These are phyloP conservation scores for Saccharomycopsis schoenii DNA, from an alignment of 805 yeast species.

Conservation along the genomic window DNA sequence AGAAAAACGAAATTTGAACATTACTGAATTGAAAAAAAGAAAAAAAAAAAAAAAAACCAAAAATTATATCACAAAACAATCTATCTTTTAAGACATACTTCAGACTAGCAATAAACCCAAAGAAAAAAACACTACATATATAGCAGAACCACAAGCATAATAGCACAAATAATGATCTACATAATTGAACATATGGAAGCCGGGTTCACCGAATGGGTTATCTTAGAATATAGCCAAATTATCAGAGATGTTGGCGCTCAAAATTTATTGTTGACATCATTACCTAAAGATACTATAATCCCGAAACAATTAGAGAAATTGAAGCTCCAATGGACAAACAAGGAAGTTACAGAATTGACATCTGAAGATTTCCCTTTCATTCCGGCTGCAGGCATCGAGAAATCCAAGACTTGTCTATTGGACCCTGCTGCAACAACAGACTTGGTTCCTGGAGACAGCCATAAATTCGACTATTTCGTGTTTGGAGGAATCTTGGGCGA, in stretches of 20 bases:
- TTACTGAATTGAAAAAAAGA: not conserved
- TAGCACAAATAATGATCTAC: slow-evolving; percentile 53
- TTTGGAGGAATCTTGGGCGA: slow-evolving; percentile 96
- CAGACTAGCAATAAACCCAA: not conserved
- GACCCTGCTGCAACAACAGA: slow-evolving; percentile 83
- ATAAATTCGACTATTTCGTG: slow-evolving; percentile 72
- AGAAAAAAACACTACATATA: not conserved
- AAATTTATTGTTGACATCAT: slow-evolving; percentile 66
- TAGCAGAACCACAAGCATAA: no score
- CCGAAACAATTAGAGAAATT: slow-evolving; percentile 49
- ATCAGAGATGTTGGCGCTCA: slow-evolving; percentile 72
- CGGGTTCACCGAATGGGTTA: slow-evolving; percentile 95
- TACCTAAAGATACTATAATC: slow-evolving; percentile 57
- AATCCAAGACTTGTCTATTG: slow-evolving; percentile 60
- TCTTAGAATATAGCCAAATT: slow-evolving; percentile 75
- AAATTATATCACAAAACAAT: not conserved
- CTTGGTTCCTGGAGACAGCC: slow-evolving; percentile 58
- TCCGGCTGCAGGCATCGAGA: slow-evolving; percentile 33
- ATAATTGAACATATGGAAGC: slow-evolving; percentile 96
- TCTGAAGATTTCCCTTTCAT: slow-evolving; percentile 21
- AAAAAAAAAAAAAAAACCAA: not conserved
- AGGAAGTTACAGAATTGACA: slow-evolving; percentile 47
- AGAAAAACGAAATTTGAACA: not conserved
- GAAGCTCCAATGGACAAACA: slow-evolving; percentile 74
- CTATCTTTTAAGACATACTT: no score